Evolutionary conservation across 2,329 filamentous ascomycete genomes (phyloP).

Genomic region (Pseudovirgaria hyperparasitica): DNA sequence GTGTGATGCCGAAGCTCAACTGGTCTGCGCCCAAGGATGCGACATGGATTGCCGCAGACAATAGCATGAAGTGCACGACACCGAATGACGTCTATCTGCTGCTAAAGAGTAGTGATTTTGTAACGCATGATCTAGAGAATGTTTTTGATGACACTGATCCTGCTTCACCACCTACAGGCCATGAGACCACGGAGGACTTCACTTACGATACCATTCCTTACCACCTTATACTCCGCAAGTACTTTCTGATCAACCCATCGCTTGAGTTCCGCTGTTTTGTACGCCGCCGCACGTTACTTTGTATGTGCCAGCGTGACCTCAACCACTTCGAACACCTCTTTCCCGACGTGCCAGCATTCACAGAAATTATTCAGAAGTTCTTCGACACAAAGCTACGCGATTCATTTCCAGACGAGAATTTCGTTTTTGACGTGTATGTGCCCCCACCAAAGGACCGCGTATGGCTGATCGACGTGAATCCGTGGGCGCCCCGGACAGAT

Average conservation of each 20-base stretch:
- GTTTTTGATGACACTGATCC: slow-evolving; percentile 65
- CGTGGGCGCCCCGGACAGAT: slow-evolving; percentile 85
- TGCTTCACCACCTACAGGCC: too few relatives aligned
- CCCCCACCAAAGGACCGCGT: slow-evolving; percentile 63
- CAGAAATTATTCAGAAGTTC: slow-evolving; percentile 59
- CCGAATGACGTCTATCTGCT: slow-evolving; percentile 89
- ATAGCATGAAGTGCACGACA: slow-evolving; percentile 80
- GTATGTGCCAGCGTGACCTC: slow-evolving; percentile 76
- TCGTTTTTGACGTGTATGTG: slow-evolving; percentile 87
- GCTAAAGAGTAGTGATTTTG: slow-evolving; percentile 86
- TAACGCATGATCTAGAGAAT: slow-evolving; percentile 88
- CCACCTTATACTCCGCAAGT: slow-evolving; percentile 74
- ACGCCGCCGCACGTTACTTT: slow-evolving; percentile 65
- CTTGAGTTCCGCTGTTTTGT: slow-evolving; percentile 96
- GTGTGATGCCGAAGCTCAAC: slow-evolving; percentile 90
- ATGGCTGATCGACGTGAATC: slow-evolving; percentile 87
- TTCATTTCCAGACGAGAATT: slow-evolving; percentile 72
- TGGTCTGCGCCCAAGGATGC: slow-evolving; percentile 97
- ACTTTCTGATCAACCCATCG: slow-evolving; percentile 76
- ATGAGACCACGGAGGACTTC: slow-evolving; percentile 6
- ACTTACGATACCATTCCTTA: slow-evolving; percentile 58
- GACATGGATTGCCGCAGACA: slow-evolving; percentile 76
- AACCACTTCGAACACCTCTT: slow-evolving; percentile 82
- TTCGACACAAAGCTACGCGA: slow-evolving; percentile 62
- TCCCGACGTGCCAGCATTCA: slow-evolving; percentile 51